These are phyloP conservation scores for Ophiosphaerella herpotricha DNA, from an alignment of 2,329 filamentous ascomycete species.

Conservation along the genomic window DNA sequence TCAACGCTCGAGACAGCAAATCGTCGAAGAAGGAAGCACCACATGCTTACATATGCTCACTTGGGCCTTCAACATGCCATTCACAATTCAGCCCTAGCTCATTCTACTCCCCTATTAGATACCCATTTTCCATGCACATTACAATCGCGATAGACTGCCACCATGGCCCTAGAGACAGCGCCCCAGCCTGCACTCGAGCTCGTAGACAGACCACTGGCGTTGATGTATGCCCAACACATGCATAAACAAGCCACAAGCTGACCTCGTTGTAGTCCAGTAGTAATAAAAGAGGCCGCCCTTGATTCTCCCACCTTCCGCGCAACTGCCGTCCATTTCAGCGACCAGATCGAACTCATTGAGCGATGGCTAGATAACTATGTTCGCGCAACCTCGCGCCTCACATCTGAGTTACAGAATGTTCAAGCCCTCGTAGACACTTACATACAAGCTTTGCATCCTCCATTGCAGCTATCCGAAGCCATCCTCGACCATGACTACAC, in stretches of 20 bases:
- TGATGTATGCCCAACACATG: conserved; percentile 44
- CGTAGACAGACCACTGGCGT: conserved; percentile 47
- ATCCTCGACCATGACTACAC: conserved; percentile 96
- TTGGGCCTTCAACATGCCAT: conserved; percentile 18
- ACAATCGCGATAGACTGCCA: conserved; percentile 2
- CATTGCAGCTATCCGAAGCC: conserved; percentile 75
- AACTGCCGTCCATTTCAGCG: conserved; percentile 81
- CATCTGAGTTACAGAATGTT: conserved; percentile 70
- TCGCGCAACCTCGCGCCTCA: conserved; percentile 65
- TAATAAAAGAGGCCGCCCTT: conserved; percentile 90
- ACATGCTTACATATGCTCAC: conserved; percentile 8
- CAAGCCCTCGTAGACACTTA: conserved; percentile 81
- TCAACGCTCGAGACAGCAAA: conserved; percentile 11
- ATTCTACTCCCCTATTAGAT: conserved; percentile 8
- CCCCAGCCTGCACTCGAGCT: conserved; percentile 42
- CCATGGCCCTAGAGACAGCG: conserved; percentile 44
- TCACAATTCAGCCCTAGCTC: conserved; percentile 24
- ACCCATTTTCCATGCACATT: conserved; percentile 2
- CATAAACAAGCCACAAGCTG: background rate
- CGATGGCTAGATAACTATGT: conserved; percentile 83
- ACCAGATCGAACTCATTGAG: conserved; percentile 90
- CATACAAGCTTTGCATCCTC: conserved; percentile 75
- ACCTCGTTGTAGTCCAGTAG: conserved; percentile 67
- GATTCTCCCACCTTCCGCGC: conserved; percentile 96
- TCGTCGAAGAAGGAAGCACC: conserved; percentile 11